Base-by-base conservation (phyloP, 75 land plant species). In the Pinus albicaulis region DNA sequence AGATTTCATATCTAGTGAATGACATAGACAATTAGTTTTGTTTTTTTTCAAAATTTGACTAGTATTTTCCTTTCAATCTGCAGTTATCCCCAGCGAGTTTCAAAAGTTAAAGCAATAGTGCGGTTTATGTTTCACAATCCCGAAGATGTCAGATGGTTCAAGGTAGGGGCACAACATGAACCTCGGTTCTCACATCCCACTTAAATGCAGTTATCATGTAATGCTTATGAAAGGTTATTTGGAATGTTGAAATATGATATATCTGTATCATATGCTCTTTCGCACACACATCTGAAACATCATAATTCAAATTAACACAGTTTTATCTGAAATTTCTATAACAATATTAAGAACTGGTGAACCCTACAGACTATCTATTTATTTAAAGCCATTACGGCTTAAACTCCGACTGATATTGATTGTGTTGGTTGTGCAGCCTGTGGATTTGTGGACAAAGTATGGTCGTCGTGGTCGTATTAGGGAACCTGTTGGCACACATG, bases 401-500 rank as follows among this genome's bases (percentile, higher is more conserved):
- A 71, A 17, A 36, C 4, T 16, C 53, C 55, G 62, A 34, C 23
- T 79, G 34, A 61, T 31, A 68, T 20, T 80, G 63, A 73, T 26
- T 26, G 2, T 56, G 60, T 70, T 31, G 16, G 6, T 80, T 28
- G n/a, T 84, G 80, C 86, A 97, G 99, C 98, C 98, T 36, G 84
- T 97, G 74, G 99, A 97, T 56, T 75, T 97, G 55, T 97, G 86
- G 90, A 90, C 95, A 57, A 97, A 97, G 63, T 82, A 86, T 82
- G 99, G 98, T 77, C 92, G 92, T 10, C 93, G 90, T 48, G 99
- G 98, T 70, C 91, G 99, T 5, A 83, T 94, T n/a, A 97, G 87
- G 87, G 98, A 97, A 76, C 90, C 98, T 73, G 95, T 94, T 76
- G 98, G 99, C 66, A 97, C 99, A 68, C 95, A 92, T 77, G 98